phyloP scores from a whole-genome alignment of 257 asterid genomes.

The Pogostemon cablin region DNA sequence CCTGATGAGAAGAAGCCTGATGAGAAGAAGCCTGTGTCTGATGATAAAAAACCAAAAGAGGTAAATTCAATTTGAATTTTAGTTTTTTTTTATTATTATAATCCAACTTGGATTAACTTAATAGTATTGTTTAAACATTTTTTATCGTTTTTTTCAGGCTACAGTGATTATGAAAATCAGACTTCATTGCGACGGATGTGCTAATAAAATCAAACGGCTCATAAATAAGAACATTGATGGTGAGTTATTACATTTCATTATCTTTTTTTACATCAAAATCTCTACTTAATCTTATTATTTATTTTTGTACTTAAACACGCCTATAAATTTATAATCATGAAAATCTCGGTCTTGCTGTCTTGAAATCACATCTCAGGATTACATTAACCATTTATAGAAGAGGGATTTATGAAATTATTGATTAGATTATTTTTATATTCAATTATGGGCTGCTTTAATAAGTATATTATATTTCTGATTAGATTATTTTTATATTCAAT shows the following conservation, averaged over 20 bases:
- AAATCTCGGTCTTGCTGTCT: too few species aligned
- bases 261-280: not conserved
- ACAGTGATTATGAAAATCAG: slow-evolving; percentile 71
- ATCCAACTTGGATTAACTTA: slow-evolving; percentile 3
- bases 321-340: too few species aligned
- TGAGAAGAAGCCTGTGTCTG: slow-evolving; percentile 41
- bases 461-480: not conserved
- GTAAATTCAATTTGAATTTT: slow-evolving; percentile 33
- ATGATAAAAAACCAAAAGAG: slow-evolving; percentile 66
- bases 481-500: not conserved
- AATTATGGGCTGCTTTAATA: not conserved
- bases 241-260: slow-evolving; percentile 35
- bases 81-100: not conserved
- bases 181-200: slow-evolving; percentile 91
- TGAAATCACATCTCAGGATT: too few species aligned
- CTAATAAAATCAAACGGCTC: slow-evolving; percentile 68
- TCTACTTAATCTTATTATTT: too few species aligned
- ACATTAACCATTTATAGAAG: too few species aligned
- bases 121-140: slow-evolving; percentile 4
- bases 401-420: too few species aligned
- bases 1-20: slow-evolving; percentile 44
- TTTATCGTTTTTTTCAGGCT: slow-evolving; percentile 42
- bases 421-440: too few species aligned
- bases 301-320: too few species aligned
- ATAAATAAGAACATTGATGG: slow-evolving; percentile 62